Percentiles rank a stretch among this genome's conserved stretches.
Evolutionary conservation across 805 yeast species (phyloP).

Genomic region (Teunomyces tritomae): DNA sequence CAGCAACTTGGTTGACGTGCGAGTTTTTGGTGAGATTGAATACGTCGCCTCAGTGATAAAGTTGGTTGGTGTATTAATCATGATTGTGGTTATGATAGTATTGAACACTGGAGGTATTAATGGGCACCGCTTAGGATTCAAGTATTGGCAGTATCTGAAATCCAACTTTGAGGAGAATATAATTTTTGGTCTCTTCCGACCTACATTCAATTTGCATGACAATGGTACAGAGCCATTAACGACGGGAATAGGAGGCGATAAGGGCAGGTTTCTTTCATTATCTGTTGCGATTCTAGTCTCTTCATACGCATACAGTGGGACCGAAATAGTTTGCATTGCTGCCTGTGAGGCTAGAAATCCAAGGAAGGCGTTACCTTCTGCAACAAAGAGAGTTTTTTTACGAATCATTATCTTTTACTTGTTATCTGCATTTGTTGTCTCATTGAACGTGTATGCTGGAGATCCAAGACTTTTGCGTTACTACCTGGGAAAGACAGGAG

Average conservation of each 20-base stretch:
- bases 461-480: conserved; percentile 70
- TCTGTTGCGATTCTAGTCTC: conserved; percentile 62
- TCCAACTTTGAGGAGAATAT: conserved; percentile 46
- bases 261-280: conserved; percentile 60
- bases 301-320: conserved; percentile 76
- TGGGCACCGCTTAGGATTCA: conserved; percentile 54
- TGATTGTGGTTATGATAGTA: conserved; percentile 63
- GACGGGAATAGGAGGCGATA: conserved; percentile 58
- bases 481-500: conserved; percentile 37
- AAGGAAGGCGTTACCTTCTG: conserved; percentile 70
- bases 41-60: conserved; percentile 60
- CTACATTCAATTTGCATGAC: conserved; percentile 66
- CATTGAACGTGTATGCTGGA: conserved; percentile 72
- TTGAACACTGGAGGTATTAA: conserved; percentile 59
- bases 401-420: conserved; percentile 65
- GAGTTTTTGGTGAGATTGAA: conserved; percentile 73
- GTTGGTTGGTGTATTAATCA: conserved; percentile 47
- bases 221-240: conserved; percentile 48
- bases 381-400: conserved; percentile 73
- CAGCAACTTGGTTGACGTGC: conserved; percentile 64
- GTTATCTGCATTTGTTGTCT: conserved; percentile 64
- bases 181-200: conserved; percentile 71
- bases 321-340: conserved; percentile 79
- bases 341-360: conserved; percentile 87
- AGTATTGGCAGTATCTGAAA: conserved; percentile 60